These are phyloP conservation scores for Pichia sp. DNA, from an alignment of 1,139 yeast genomes.

Conservation along the genomic window DNA sequence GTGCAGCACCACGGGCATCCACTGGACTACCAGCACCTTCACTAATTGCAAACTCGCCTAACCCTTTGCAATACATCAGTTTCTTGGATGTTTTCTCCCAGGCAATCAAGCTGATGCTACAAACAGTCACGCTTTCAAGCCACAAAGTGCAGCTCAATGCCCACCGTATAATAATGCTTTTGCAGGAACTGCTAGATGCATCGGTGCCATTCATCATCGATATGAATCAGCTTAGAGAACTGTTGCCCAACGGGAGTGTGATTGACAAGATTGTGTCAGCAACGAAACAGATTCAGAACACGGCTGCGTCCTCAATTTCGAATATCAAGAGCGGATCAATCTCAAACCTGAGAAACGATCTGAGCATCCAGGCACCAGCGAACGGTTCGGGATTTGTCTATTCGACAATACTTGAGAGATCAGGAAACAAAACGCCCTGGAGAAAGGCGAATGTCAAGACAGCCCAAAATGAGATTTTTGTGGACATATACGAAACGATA, in stretches of 20 bases:
- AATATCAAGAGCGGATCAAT: constrained; percentile 25
- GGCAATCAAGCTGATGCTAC: constrained; percentile 53
- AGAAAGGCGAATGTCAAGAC: constrained; percentile 60
- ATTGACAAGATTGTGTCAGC: constrained; percentile 39
- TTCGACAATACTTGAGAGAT: constrained; percentile 29
- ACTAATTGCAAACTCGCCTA: constrained; percentile 19
- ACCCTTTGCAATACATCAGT: constrained; percentile 53
- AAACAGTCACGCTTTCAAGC: constrained; percentile 50
- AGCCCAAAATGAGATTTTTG: constrained; percentile 74
- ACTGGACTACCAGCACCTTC: background rate
- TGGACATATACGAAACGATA: constrained; percentile 66
- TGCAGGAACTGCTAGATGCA: constrained; percentile 71
- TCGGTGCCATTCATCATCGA: constrained; percentile 74
- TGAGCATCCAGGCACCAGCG: background rate
- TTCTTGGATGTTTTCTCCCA: constrained; percentile 51
- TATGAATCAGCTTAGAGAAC: constrained; percentile 61
- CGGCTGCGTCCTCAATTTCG: constrained; percentile 29
- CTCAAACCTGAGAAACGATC: constrained; percentile 5
- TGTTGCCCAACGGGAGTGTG: constrained; percentile 52
- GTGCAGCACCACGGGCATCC: too few species aligned
- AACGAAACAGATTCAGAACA: constrained; percentile 33
- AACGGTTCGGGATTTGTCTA: background rate
- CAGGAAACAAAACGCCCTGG: constrained; percentile 57
- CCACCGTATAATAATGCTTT: constrained; percentile 57
- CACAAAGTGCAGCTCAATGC: constrained; percentile 59